Evolutionary conservation across 345 rosid genomes (phyloP).

Genomic region (Nephelium lappaceum): DNA sequence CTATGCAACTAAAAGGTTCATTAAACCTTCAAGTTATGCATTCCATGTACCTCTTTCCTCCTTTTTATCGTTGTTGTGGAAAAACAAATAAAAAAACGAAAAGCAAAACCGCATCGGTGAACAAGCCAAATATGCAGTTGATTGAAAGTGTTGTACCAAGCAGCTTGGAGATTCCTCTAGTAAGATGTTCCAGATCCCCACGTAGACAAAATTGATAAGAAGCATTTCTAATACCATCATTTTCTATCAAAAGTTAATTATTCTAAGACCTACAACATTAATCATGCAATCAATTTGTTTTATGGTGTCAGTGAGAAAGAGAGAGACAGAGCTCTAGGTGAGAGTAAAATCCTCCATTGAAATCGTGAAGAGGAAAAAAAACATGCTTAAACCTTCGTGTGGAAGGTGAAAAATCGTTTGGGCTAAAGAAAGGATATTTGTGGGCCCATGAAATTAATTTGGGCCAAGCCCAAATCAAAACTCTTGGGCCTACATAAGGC

Average conservation of each 20-base stretch:
- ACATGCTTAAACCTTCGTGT: conserved; percentile 19
- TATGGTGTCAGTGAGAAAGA: neutral
- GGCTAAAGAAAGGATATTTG: neutral
- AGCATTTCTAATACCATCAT: neutral
- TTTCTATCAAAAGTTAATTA: neutral
- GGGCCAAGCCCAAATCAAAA: too few relatives aligned
- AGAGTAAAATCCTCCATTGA: conserved; percentile 28
- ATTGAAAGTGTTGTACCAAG: too few relatives aligned
- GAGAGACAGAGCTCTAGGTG: neutral
- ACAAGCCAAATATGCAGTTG: too few relatives aligned
- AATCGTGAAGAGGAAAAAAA: neutral
- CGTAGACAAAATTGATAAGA: neutral
- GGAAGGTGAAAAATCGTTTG: neutral
- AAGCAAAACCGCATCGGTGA: too few relatives aligned
- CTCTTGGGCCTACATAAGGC: too few relatives aligned
- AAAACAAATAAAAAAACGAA: too few relatives aligned
- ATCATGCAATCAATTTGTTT: neutral
- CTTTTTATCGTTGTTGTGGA: neutral
- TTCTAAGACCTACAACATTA: neutral
- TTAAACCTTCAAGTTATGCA: neutral
- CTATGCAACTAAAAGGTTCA: neutral
- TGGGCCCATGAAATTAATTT: neutral
- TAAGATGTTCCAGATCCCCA: neutral
- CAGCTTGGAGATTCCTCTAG: too few relatives aligned
- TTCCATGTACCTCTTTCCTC: neutral